phyloP scores from a whole-genome alignment of 2,329 filamentous ascomycete species.

The Sclerotinia spermophila region DNA sequence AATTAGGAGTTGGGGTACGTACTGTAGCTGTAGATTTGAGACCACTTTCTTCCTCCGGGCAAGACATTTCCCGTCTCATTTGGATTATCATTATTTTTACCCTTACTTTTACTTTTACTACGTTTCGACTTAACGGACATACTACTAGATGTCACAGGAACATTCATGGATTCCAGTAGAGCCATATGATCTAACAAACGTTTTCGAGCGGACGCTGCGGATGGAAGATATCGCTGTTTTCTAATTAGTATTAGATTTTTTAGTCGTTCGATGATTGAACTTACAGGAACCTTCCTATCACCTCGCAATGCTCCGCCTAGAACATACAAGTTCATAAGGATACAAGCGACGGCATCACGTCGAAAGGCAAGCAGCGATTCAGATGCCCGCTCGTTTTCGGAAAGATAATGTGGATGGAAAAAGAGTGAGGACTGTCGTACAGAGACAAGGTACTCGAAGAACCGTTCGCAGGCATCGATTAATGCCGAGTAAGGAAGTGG shows the following conservation, averaged over 20 bases:
- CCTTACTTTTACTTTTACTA: neutral
- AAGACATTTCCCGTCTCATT: conserved; percentile 21
- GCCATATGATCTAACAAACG: conserved; percentile 50
- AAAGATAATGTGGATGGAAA: conserved; percentile 52
- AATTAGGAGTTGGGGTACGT: neutral
- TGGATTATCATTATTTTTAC: neutral
- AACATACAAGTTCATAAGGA: conserved; percentile 56
- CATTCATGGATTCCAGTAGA: conserved; percentile 42
- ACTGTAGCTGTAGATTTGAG: conserved; percentile 52
- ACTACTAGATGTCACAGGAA: conserved; percentile 14
- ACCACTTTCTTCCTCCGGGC: conserved; percentile 45
- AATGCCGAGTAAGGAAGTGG: conserved; percentile 54
- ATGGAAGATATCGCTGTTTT: conserved; percentile 50
- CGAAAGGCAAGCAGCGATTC: conserved; percentile 49
- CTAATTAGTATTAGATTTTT: neutral
- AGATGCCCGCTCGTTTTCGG: conserved; percentile 48
- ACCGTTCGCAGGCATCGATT: conserved; percentile 52
- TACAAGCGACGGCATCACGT: conserved; percentile 54
- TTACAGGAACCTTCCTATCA: conserved; percentile 45
- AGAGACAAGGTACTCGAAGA: conserved; percentile 57
- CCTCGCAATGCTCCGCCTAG: conserved; percentile 53
- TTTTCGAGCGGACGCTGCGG: conserved; percentile 51
- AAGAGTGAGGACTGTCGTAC: conserved; percentile 56
- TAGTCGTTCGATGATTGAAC: neutral
- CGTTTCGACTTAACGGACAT: conserved; percentile 7